Evolutionary conservation across 1,139 yeast species (phyloP), one percentile per base, ranked within the genome.

Genomic region (Eremothecium cymbalariae): DNA sequence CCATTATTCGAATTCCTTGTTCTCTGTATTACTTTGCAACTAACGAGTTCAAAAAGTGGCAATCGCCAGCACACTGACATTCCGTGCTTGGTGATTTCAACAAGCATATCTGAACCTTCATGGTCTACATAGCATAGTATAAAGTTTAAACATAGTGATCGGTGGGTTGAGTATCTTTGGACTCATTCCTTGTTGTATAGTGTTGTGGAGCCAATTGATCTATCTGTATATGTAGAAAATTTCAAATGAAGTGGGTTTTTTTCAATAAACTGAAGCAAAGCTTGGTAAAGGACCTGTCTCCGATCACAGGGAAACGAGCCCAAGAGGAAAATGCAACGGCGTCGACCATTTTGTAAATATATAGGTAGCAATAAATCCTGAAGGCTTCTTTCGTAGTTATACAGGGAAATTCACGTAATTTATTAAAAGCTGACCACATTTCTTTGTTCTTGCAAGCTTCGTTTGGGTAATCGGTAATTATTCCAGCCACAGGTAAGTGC

Each of bases 391-490:
- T 30, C 5, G 53, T 37, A 17, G 34, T 32, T 34, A 41, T 37
- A 7, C 31, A 27, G 11, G 60, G 60, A 6, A 37, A 31, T 3
- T 25, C 29, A 26, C 51, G 50, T 8, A 37, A 38, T 6, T 31
- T 34, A 9, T 31, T 32, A 18, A 15, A 14, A 8, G 28, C 20
- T 15, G 9, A 28, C 30, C n/a, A 32, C 11, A 37, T 34, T 13
- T 45, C 41, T 11, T 37, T 28, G 18, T 38, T 37, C 6, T 44
- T 25, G 28, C 42, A 35, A 18, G 44, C 43, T 12, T 36, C 36
- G 8, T 39, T 30, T 12, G 86, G 86, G 41, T 63, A 60, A 54
- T 81, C 90, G 2, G 79, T 66, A 35, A 81, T 65, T 8, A 79
- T 60, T 2, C 86, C 90, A 40, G 72, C 70, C 36, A 73, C 65